Conservation (phyloP, 1,284 basidiomycete genomes). For the Leccinum insolens region DNA sequence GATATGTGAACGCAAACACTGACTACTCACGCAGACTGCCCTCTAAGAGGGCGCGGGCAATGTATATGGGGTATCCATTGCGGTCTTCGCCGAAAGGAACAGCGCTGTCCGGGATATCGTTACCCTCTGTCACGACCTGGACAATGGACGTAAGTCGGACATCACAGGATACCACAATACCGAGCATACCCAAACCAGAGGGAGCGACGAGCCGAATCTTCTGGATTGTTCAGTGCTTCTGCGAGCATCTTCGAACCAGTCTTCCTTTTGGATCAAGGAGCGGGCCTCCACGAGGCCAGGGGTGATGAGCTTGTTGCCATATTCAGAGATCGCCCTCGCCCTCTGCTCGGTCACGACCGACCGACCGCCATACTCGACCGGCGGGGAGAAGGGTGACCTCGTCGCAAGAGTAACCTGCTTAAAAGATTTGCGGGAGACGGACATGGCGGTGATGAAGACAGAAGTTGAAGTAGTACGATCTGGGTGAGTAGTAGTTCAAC, state of each 20-base stretch:
- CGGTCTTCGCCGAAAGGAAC: slow-evolving; percentile 37
- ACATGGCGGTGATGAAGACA: slow-evolving; percentile 12
- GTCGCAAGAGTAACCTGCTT: background rate
- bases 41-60: slow-evolving; percentile 17
- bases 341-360: slow-evolving; percentile 13
- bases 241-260: slow-evolving; percentile 33
- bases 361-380: slow-evolving; percentile 12
- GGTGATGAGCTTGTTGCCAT: slow-evolving; percentile 21
- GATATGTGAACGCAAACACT: background rate
- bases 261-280: slow-evolving; percentile 26
- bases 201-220: slow-evolving; percentile 30
- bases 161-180: background rate
- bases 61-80: slow-evolving; percentile 30
- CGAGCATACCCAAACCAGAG: slow-evolving; percentile 34
- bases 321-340: slow-evolving; percentile 23
- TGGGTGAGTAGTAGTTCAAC: too few species aligned
- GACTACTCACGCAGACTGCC: slow-evolving; percentile 29
- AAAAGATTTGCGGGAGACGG: slow-evolving; percentile 14
- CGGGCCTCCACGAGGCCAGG: slow-evolving; percentile 16
- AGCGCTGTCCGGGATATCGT: slow-evolving; percentile 32
- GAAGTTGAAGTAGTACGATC: too few species aligned
- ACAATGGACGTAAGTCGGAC: background rate
- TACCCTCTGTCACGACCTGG: slow-evolving; percentile 24
- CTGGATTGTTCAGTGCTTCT: slow-evolving; percentile 35
- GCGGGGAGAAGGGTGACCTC: slow-evolving; percentile 14